A percentile compares a stretch with the other conserved stretches of the same genome.
These are phyloP conservation scores for Collybiopsis confluens DNA, from an alignment of 768 basidiomycete species.

Conservation along the genomic window DNA sequence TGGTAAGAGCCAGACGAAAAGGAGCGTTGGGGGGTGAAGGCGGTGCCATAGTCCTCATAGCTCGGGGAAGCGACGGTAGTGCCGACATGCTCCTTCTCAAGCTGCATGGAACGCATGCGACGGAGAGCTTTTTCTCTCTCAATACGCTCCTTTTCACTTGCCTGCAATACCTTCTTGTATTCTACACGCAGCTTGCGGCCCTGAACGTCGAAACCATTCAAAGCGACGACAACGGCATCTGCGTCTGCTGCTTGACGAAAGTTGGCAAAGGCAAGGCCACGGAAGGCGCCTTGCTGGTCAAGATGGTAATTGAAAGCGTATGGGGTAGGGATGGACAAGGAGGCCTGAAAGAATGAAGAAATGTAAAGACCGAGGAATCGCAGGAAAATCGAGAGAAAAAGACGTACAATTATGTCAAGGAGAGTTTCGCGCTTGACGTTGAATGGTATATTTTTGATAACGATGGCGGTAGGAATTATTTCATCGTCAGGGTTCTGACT, in stretches of 20 bases:
- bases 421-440: conserved; percentile 96
- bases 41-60: conserved; percentile 71
- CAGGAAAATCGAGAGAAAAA: conserved; percentile 11
- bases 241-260: conserved; percentile 90
- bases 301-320: conserved; percentile 99
- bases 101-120: conserved; percentile 95
- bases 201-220: conserved; percentile 95
- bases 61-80: conserved; percentile 34
- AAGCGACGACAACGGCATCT: conserved; percentile 90
- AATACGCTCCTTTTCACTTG: conserved; percentile 97
- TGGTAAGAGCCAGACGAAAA: conserved; percentile 67
- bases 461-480: conserved; percentile 97
- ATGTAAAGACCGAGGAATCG: conserved; percentile 12
- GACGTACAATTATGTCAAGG: conserved; percentile 89
- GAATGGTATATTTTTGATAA: conserved; percentile 99
- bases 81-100: conserved; percentile 73
- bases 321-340: conserved; percentile 90
- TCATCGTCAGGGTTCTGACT: conserved; percentile 70
- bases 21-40: conserved; percentile 69
- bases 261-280: conserved; percentile 97
- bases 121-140: conserved; percentile 98
- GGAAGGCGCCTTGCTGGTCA: conserved; percentile 93
- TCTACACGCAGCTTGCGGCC: conserved; percentile 97
- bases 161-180: conserved; percentile 99
- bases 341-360: conserved; percentile 52